Percentiles rank a stretch among this genome's conserved stretches.
These are phyloP conservation scores for Elsinoe arachidis DNA, from an alignment of 2,329 filamentous ascomycete species.

Conservation along the genomic window DNA sequence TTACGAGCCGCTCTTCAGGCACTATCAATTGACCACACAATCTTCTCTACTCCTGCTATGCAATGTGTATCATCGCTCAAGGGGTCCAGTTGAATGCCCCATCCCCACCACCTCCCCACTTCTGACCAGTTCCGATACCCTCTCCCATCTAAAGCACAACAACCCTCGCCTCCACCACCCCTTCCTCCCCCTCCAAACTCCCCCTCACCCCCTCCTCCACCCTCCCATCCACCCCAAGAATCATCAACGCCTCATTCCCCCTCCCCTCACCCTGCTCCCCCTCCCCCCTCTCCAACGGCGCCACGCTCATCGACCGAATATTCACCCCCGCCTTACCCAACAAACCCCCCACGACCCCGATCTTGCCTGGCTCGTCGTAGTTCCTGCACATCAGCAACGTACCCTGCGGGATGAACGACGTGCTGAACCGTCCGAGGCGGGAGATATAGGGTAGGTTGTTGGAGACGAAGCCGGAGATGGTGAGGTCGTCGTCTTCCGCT, in stretches of 20 bases:
- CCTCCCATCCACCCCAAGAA: conserved; percentile 61
- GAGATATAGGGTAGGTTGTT: conserved; percentile 60
- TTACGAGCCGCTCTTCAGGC: not conserved
- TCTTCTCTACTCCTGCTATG: too few species aligned
- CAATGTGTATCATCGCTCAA: too few species aligned
- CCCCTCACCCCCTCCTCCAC: conserved; percentile 50
- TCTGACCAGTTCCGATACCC: not conserved
- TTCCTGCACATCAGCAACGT: conserved; percentile 72
- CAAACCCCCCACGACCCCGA: conserved; percentile 65
- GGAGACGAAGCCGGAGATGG: conserved; percentile 59
- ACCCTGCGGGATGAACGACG: conserved; percentile 64
- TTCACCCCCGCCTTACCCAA: conserved; percentile 65
- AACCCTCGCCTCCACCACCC: conserved; percentile 46
- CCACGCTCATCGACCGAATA: conserved; percentile 72
- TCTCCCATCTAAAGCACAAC: conserved; percentile 35
- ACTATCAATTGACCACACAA: not conserved
- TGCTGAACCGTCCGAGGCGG: conserved; percentile 63
- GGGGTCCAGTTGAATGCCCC: not conserved
- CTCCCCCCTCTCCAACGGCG: conserved; percentile 40
- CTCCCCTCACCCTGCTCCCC: conserved; percentile 20
- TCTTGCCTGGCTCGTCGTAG: conserved; percentile 74
- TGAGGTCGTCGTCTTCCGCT: conserved; percentile 35
- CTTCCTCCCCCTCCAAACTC: conserved; percentile 41
- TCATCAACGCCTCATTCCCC: conserved; percentile 69
- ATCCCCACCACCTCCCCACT: not conserved